Evolutionary conservation across 257 asterid species (phyloP).

Genomic region (Solanum lignicaule): DNA sequence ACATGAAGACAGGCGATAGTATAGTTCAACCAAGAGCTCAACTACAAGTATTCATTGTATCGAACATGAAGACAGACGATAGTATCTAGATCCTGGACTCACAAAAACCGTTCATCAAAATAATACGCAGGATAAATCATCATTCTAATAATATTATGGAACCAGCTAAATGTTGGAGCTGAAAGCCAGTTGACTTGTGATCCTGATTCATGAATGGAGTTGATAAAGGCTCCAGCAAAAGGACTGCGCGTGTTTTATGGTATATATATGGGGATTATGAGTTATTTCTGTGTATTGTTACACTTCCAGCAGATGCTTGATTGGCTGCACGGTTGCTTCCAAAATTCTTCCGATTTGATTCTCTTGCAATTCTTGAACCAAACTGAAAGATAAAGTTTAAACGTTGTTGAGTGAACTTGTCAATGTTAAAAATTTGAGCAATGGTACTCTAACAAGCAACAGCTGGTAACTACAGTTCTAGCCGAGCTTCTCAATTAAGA

Average conservation of each 20-base stretch:
- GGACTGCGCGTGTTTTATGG: not conserved
- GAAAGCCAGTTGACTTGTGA: not conserved
- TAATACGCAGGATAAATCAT: not conserved
- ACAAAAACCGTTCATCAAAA: not conserved
- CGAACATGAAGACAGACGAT: not conserved
- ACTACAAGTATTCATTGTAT: not conserved
- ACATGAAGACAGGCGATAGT: not conserved
- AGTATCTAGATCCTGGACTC: not conserved
- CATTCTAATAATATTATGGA: not conserved
- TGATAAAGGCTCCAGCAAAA: not conserved
- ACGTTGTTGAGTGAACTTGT: not conserved
- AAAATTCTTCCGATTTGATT: constrained; percentile 73
- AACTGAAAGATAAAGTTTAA: constrained; percentile 31
- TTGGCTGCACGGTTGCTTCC: constrained; percentile 98
- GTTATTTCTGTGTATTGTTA: constrained; percentile 24
- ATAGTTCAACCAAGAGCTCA: not conserved
- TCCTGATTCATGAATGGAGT: not conserved
- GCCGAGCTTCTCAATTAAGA: not conserved
- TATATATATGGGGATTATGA: not conserved
- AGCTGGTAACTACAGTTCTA: not conserved
- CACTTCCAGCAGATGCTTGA: constrained; percentile 94
- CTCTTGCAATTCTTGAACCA: constrained; percentile 90
- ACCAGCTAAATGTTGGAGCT: not conserved
- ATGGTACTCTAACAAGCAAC: not conserved
- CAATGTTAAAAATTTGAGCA: not conserved